Evolutionary conservation across 768 basidiomycete species (phyloP), one percentile per base, ranked within the genome.

Genomic region (Pilatotrama ljubarskyi): DNA sequence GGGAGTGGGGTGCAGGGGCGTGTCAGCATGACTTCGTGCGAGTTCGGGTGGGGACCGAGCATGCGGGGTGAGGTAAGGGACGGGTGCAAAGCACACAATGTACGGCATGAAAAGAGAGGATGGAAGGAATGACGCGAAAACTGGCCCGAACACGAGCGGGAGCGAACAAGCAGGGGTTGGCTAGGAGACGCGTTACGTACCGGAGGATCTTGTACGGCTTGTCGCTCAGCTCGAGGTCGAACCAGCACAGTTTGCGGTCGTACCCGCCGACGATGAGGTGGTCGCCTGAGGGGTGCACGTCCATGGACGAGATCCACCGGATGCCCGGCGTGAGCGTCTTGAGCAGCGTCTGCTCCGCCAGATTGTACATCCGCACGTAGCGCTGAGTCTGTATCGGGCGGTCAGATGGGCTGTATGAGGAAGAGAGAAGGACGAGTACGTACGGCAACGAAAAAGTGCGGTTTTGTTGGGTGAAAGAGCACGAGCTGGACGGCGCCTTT

Each of bases 191-290:
- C 25, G 26, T 51, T 38, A 74, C 81, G 65, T 73, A 93, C 94
- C 93, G 85, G 67, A 99, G 77, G 55, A 97, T 86, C 77, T 97
- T 98, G 82, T 96, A 99, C 1, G 97, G 97, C 73, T 96, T 97
- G 63, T 92, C 90, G 66, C 90, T 93, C 55, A 99, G 85, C 69
- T 98, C 97, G 64, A 99, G 79, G 77, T 99, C 97, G 74, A 98
- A 98, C 97, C 97, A 99, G 73, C 94, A 95, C 15, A 99, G 77
- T 73, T 98, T 97, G 66, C 91, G 88, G 77, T 99, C 97, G 74
- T 98, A 98, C 47, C 93, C 93, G 59, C 97, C 97, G 50, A 99
- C 92, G 62, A 99, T 93, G 61, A 99, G 79, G 78, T 99, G 95
- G 69, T 98, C 95, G 26, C 93, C 93, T 51, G 90, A 89, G 20